These are phyloP conservation scores for Fusarium oligoseptatum DNA, from an alignment of 2,329 filamentous ascomycete genomes.

Conservation along the genomic window DNA sequence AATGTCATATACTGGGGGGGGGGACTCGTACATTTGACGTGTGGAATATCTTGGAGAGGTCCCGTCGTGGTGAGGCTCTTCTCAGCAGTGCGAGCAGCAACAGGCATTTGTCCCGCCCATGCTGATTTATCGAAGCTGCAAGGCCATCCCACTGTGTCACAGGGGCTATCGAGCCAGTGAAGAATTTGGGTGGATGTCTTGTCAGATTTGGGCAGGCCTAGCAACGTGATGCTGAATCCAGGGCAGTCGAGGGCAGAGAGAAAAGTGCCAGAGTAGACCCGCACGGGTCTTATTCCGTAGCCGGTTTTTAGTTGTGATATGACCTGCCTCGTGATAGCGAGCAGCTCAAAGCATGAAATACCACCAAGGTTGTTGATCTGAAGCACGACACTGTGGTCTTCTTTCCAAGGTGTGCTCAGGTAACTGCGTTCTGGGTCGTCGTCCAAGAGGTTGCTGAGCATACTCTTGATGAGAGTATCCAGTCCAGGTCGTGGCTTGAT, in stretches of 20 bases:
- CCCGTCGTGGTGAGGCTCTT: not conserved
- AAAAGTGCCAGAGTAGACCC: conserved; percentile 6
- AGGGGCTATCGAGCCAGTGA: conserved; percentile 4
- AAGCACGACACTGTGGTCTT: conserved; percentile 6
- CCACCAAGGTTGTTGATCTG: conserved; percentile 11
- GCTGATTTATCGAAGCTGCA: not conserved
- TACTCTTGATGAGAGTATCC: not conserved
- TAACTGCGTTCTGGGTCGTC: conserved; percentile 8
- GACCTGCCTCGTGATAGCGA: conserved; percentile 2
- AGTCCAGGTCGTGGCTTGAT: conserved; percentile 1
- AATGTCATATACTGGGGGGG: too few species aligned
- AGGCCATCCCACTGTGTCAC: conserved; percentile 9
- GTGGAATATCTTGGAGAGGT: not conserved
- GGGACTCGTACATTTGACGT: not conserved
- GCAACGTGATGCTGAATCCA: conserved; percentile 12
- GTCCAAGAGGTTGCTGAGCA: conserved; percentile 1
- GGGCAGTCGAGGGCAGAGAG: conserved; percentile 9
- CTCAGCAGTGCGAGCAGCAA: not conserved
- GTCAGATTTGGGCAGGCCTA: not conserved
- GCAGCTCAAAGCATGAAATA: conserved; percentile 2
- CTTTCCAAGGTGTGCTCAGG: not conserved
- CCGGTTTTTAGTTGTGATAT: not conserved
- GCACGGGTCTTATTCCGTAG: conserved; percentile 8
- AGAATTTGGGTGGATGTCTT: not conserved
- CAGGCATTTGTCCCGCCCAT: not conserved